Evolutionary conservation across 2,329 filamentous ascomycete genomes (phyloP), one percentile per base, ranked within the genome.

Genomic region (Venturia oleaginea): DNA sequence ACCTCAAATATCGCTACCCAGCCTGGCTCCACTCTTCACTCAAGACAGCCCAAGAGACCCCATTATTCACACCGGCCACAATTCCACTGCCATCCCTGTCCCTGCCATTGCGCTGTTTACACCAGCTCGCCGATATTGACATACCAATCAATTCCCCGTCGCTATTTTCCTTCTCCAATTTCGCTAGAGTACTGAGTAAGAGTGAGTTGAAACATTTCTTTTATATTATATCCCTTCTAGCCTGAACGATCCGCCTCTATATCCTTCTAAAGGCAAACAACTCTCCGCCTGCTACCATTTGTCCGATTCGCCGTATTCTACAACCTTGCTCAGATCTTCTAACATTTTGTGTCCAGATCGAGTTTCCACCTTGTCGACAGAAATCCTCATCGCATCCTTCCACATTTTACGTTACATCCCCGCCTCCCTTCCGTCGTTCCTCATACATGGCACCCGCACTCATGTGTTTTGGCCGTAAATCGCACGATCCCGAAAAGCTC

Each of bases 391-490:
- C 51, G 27, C 51, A n/a, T 34, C 27, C 22, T 57, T 34, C 30
- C n/a, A 30, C 30, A 15, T 15, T 34, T 19, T 34, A 30, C 30
- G 27, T 15, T 34, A 7, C 30, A 17, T 57, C 30, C 24, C 27
- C 27, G 19, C 51, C 27, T 10, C 17, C n/a, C 43, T 11, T 13
- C 24, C 17, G 4, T 1, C 30, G n/a, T 34, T 11, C 30, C 17
- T 30, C 51, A 2, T 57, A 34, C 57, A 68, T 68, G 67, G 67
- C 67, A 65, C 67, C 67, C 40, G 66, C 24, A 67, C 79, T 79
- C 72, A 81, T 81, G 79, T 81, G 79, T 73, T 81, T 81, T 74
- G 79, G 79, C 69, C 76, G 76, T 68, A 81, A 79, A 71, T 72
- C 77, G 66, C 76, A 77, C 64, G 78, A 81, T 69, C 78, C 79